Base-by-base conservation (phyloP, 495 filamentous ascomycete species). In the Platismatia glauca region DNA sequence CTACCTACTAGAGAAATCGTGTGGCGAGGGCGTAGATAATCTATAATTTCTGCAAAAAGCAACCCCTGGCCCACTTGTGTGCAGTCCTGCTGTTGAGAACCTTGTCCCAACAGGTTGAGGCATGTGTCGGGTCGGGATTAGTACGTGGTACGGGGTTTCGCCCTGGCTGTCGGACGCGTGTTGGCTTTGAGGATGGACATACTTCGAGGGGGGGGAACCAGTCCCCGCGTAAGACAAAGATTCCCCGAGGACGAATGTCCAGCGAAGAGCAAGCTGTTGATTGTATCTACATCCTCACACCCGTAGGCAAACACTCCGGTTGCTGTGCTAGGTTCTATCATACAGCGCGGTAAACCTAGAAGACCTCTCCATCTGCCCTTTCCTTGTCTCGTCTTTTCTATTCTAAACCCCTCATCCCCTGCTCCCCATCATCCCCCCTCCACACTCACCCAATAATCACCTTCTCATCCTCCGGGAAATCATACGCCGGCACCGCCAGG, bases 401-500 rank as follows among this genome's bases (percentile, higher is more conserved):
- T 37, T 27, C 34, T 29, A n/a, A n/a, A n/a, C n/a, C n/a, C n/a
- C n/a, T 12, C 31, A 39, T 24, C 1, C 24, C 29, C 27, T 2
- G 29, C n/a, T 24, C 20, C 38, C 39, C 34, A 4, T n/a, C 29
- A 2, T 12, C 41, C 16, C 11, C 22, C 43, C 22, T 37, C 55
- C 35, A 20, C 12, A n/a, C 38, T 68, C 59, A 95, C 85, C 90
- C 90, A 73, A 95, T 90, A 67, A 92, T 70, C 57, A 95, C 80
- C 75, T 82, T 84, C 65, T 83, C 83, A 27, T 92, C 90, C 71
- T 89, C 86, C 66, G 86, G 81, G 82, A 95, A 92, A 67, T 85
- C 86, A 81, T 99, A 99, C 71, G 72, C 68, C 64, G 94, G 94
- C 66, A 99, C 85, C 83, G 96, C 94, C 70, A 99, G 83, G 82